Conservation (phyloP, 2,329 filamentous ascomycete genomes). For the Didymella sp. region DNA sequence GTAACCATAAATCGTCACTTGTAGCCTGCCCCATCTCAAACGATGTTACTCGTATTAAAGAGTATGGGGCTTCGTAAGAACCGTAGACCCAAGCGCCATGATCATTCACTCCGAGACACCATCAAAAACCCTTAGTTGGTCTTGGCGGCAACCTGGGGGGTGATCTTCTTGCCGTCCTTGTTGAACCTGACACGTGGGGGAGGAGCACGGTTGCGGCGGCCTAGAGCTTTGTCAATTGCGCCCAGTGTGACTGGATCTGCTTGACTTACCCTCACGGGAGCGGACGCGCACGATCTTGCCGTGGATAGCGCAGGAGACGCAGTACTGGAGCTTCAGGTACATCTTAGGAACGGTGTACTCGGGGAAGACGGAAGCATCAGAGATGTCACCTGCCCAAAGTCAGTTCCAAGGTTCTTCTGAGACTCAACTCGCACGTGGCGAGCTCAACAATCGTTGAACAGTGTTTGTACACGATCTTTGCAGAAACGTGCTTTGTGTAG, state of each 20-base stretch:
- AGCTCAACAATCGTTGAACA: slow-evolving; percentile 7
- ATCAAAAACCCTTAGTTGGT: slow-evolving; percentile 41
- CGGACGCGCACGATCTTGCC: slow-evolving; percentile 90
- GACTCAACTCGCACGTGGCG: slow-evolving; percentile 8
- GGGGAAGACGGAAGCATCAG: slow-evolving; percentile 97
- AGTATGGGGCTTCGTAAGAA: slow-evolving; percentile 46
- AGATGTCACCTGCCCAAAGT: slow-evolving; percentile 87
- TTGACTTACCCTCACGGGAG: slow-evolving; percentile 8
- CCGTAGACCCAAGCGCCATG: slow-evolving; percentile 47
- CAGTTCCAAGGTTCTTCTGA: slow-evolving; percentile 27
- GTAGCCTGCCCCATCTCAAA: slow-evolving; percentile 37
- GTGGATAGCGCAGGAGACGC: slow-evolving; percentile 99
- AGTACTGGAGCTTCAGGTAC: slow-evolving; percentile 99
- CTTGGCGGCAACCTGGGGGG: slow-evolving; percentile 81
- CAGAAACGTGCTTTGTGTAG: slow-evolving; percentile 5
- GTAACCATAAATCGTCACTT: slow-evolving; percentile 45
- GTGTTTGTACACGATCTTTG: slow-evolving; percentile 5
- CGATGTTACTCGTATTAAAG: slow-evolving; percentile 47
- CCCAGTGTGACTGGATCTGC: background rate
- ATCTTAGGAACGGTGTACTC: slow-evolving; percentile 99
- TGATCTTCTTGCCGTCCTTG: slow-evolving; percentile 99
- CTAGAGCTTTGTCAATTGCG: slow-evolving; percentile 47
- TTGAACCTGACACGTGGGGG: slow-evolving; percentile 98
- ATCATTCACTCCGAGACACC: slow-evolving; percentile 33
- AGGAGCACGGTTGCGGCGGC: slow-evolving; percentile 98